phyloP scores from a whole-genome alignment of 352 stramenopile species.

The Plasmopara muralis region DNA sequence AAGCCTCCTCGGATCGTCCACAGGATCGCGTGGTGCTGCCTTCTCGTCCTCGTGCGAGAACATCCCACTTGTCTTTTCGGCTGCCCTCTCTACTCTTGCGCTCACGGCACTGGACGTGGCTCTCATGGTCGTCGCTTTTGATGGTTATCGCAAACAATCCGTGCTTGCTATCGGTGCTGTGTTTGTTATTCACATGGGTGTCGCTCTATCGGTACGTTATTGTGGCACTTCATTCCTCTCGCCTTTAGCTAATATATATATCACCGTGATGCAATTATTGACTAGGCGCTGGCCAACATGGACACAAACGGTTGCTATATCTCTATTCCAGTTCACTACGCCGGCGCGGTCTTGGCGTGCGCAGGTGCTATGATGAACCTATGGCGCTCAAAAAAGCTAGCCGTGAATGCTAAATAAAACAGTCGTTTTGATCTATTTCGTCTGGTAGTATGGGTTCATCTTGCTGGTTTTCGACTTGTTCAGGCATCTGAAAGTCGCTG shows the following conservation, averaged over 20 bases:
- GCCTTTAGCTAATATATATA: no score
- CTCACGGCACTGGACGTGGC: conserved; percentile 71
- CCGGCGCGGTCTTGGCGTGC: conserved; percentile 41
- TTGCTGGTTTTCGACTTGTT: conserved; percentile 1
- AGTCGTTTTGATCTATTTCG: no score
- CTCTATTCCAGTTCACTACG: conserved; percentile 73
- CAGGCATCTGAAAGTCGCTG: conserved; percentile 38
- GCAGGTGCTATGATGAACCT: conserved; percentile 37
- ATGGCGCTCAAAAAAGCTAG: conserved; percentile 35
- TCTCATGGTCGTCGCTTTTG: conserved; percentile 80
- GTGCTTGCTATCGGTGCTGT: conserved; percentile 39
- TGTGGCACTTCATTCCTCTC: background rate
- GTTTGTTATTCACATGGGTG: conserved; percentile 62
- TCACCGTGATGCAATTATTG: conserved; percentile 1
- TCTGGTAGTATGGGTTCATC: no score
- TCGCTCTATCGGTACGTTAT: conserved; percentile 60
- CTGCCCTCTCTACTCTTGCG: conserved; percentile 60
- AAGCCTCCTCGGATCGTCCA: conserved; percentile 63
- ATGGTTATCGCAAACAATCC: conserved; percentile 67
- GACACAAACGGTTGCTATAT: conserved; percentile 69
- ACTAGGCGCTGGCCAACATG: conserved; percentile 62
- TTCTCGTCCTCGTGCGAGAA: conserved; percentile 67
- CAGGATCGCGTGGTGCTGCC: conserved; percentile 54
- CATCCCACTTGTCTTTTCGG: conserved; percentile 66
- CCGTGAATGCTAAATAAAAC: conserved; percentile 22